Conservation (phyloP, 768 basidiomycete genomes). For the Phaffia tasmanica region DNA sequence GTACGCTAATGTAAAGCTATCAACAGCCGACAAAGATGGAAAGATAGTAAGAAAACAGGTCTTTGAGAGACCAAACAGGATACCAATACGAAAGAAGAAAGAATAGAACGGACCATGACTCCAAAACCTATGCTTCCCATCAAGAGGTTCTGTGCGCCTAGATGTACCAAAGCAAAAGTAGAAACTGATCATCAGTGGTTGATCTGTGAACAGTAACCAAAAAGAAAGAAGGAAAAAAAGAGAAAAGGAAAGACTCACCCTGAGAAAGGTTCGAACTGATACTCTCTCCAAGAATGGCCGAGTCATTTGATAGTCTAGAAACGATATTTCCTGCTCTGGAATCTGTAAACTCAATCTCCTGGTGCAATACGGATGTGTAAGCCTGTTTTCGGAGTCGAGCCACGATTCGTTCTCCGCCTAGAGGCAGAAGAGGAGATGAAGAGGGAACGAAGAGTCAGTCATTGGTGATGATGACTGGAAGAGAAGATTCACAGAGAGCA, state of each 20-base stretch:
- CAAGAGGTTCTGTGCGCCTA: slow-evolving; percentile 11
- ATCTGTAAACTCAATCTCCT: slow-evolving; percentile 26
- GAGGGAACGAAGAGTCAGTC: too few species aligned
- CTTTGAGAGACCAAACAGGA: slow-evolving; percentile 4
- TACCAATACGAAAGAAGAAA: background rate
- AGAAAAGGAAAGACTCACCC: too few species aligned
- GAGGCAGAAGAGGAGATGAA: background rate
- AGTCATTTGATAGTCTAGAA: slow-evolving; percentile 22
- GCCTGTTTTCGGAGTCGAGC: slow-evolving; percentile 23
- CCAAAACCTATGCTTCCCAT: slow-evolving; percentile 5
- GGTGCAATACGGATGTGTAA: slow-evolving; percentile 18
- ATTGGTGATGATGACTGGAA: background rate
- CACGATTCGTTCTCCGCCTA: slow-evolving; percentile 23
- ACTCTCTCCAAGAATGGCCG: slow-evolving; percentile 20
- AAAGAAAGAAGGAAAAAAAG: background rate
- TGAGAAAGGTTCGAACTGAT: slow-evolving; percentile 13
- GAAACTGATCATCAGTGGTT: too few species aligned
- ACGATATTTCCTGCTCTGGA: slow-evolving; percentile 23
- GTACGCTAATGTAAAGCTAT: slow-evolving; percentile 19
- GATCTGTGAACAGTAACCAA: too few species aligned
- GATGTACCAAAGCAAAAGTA: background rate
- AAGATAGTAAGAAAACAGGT: slow-evolving; percentile 4
- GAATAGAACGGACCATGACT: too few species aligned
- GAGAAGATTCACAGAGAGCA: background rate
- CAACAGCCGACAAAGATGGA: slow-evolving; percentile 1